These are phyloP conservation scores for Selaginella moellendorffii DNA, from an alignment of 75 land plant genomes.

Conservation along the genomic window DNA sequence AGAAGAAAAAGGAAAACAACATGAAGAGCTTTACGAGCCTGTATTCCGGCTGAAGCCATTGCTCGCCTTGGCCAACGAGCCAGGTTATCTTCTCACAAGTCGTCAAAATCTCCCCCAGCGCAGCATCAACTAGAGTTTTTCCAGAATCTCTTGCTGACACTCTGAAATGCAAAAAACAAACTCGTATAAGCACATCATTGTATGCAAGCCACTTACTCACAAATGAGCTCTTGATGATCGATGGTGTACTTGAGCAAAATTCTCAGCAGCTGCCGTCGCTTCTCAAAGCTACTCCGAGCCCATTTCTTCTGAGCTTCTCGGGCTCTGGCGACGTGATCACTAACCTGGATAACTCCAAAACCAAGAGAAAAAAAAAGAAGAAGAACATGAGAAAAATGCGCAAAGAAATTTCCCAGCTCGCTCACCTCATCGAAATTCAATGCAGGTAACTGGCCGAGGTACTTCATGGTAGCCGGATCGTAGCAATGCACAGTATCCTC, in stretches of 20 bases:
- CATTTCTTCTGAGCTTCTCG: constrained; percentile 6
- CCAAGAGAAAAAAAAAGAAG: constrained; percentile 3
- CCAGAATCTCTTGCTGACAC: constrained; percentile 2
- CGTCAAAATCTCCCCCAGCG: constrained; percentile 2
- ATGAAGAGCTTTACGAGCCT: neutral
- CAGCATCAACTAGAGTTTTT: neutral
- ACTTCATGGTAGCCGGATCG: constrained; percentile 8
- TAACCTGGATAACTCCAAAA: neutral
- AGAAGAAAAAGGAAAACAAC: neutral
- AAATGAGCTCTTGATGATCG: constrained; percentile 10
- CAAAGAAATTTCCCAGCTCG: neutral
- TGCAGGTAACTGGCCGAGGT: constrained; percentile 3
- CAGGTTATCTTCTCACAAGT: constrained; percentile 7
- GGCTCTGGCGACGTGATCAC: neutral
- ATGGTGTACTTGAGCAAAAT: constrained; percentile 1
- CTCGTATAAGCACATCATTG: neutral
- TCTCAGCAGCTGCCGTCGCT: constrained; percentile 26
- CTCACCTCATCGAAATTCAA: constrained; percentile 14
- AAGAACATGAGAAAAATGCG: neutral
- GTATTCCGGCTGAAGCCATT: neutral
- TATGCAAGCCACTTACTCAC: constrained; percentile 1
- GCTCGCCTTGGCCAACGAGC: constrained; percentile 2
- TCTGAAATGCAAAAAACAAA: constrained; percentile 14
- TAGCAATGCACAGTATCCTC: constrained; percentile 5
- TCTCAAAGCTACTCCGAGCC: neutral